Evolutionary conservation across 2,329 filamentous ascomycete genomes (phyloP).

Genomic region (Hypoxylon sp.): DNA sequence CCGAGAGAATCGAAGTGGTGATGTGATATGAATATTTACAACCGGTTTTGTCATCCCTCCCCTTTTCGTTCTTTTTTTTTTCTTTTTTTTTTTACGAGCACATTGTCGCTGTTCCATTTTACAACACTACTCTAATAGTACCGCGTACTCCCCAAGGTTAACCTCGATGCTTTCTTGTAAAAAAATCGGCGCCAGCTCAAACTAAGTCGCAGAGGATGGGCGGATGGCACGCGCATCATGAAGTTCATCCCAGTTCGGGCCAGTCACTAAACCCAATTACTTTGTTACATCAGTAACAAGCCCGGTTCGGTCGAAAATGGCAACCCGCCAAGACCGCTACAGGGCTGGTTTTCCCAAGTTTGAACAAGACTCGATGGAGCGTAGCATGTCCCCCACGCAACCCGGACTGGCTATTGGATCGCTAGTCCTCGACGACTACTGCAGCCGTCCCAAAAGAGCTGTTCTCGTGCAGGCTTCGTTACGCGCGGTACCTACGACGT

Average conservation of each 20-base stretch:
- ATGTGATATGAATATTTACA: slow-evolving; percentile 14
- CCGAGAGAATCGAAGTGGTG: slow-evolving; percentile 23
- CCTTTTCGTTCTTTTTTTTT: neutral
- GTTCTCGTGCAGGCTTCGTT: slow-evolving; percentile 36
- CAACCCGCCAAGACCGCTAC: slow-evolving; percentile 34
- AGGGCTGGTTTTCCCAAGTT: slow-evolving; percentile 34
- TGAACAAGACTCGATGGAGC: slow-evolving; percentile 30
- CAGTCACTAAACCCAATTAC: slow-evolving; percentile 4
- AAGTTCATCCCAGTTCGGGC: slow-evolving; percentile 11
- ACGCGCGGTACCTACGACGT: slow-evolving; percentile 32
- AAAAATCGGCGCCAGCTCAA: slow-evolving; percentile 29
- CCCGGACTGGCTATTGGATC: slow-evolving; percentile 27
- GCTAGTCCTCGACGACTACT: slow-evolving; percentile 28
- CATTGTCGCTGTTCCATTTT: slow-evolving; percentile 7
- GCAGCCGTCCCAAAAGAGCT: slow-evolving; percentile 40
- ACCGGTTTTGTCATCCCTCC: neutral
- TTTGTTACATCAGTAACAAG: slow-evolving; percentile 37
- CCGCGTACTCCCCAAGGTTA: neutral
- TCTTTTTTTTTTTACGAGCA: slow-evolving; percentile 12
- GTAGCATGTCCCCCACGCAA: slow-evolving; percentile 40
- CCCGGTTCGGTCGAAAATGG: slow-evolving; percentile 33
- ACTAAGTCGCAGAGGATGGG: slow-evolving; percentile 21
- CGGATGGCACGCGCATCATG: slow-evolving; percentile 19
- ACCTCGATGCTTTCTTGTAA: slow-evolving; percentile 3
- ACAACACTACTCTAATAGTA: neutral